A percentile compares a stretch with the other conserved stretches of the same genome.
Evolutionary conservation across 345 rosid species (phyloP).

Genomic region (Rhizophora apiculata): DNA sequence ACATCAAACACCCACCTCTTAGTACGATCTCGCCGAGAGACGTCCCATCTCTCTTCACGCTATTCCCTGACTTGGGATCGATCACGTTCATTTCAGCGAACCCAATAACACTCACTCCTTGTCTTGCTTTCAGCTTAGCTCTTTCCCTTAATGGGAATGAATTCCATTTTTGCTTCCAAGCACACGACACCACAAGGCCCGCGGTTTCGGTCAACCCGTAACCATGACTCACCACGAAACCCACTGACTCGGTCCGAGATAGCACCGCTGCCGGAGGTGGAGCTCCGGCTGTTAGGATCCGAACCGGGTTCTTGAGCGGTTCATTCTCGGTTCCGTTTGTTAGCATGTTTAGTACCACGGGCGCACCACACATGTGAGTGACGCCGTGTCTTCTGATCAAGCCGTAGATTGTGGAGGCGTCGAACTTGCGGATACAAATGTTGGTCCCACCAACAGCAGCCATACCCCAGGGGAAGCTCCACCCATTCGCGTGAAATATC

Average conservation of each 20-base stretch:
- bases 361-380: constrained; percentile 31
- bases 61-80: constrained; percentile 1
- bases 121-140: constrained; percentile 22
- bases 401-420: constrained; percentile 1
- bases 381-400: constrained; percentile 10
- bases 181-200: constrained; percentile 14
- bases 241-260: constrained; percentile 14
- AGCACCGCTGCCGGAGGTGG: constrained; percentile 26
- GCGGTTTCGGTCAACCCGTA: constrained; percentile 28
- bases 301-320: constrained; percentile 5
- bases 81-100: constrained; percentile 15
- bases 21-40: constrained; percentile 18
- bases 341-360: constrained; percentile 27
- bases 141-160: constrained; percentile 12
- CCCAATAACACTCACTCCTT: constrained; percentile 19
- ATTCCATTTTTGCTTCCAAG: constrained; percentile 25
- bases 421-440: constrained; percentile 18
- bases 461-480: constrained; percentile 24
- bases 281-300: constrained; percentile 23
- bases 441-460: constrained; percentile 26
- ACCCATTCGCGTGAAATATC: constrained; percentile 26
- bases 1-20: constrained; percentile 12
- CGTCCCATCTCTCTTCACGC: constrained; percentile 19
- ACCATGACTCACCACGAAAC: constrained; percentile 23
- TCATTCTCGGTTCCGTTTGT: neutral